A percentile compares a stretch with the other conserved stretches of the same genome.
phyloP scores from a whole-genome alignment of 768 basidiomycete genomes.

The Sporobolomyces roseus region DNA sequence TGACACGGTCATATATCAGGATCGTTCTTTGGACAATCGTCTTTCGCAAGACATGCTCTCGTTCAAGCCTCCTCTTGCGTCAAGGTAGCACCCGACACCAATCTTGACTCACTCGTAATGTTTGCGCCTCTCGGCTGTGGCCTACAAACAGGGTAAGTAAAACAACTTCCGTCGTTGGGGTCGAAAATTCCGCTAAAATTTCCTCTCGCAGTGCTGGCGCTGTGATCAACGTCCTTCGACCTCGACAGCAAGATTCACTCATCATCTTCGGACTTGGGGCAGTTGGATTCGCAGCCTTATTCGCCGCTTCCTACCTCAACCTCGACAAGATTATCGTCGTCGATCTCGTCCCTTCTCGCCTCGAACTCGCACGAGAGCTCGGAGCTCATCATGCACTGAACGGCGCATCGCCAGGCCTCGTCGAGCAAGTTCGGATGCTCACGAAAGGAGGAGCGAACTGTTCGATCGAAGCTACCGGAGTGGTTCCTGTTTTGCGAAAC shows the following conservation, averaged over 20 bases:
- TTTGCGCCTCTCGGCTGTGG: conserved; percentile 43
- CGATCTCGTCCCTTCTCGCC: conserved; percentile 36
- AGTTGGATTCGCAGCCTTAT: conserved; percentile 43
- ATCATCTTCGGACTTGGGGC: conserved; percentile 42
- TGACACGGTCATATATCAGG: neutral
- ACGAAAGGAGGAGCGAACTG: conserved; percentile 39
- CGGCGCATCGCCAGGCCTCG: conserved; percentile 22
- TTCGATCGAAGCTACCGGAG: conserved; percentile 41
- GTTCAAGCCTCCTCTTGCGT: conserved; percentile 39
- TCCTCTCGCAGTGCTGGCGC: conserved; percentile 30
- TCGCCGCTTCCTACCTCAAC: conserved; percentile 33
- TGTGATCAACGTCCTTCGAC: conserved; percentile 37
- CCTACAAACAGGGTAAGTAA: conserved; percentile 34
- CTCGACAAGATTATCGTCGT: conserved; percentile 41
- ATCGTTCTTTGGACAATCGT: conserved; percentile 45
- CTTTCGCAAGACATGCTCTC: conserved; percentile 40
- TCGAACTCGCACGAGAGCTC: conserved; percentile 34
- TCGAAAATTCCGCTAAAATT: neutral
- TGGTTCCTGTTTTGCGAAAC: conserved; percentile 22
- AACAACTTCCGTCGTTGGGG: neutral
- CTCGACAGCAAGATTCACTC: neutral
- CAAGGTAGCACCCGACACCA: conserved; percentile 16
- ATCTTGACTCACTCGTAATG: conserved; percentile 21
- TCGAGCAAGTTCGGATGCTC: conserved; percentile 24
- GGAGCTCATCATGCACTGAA: conserved; percentile 41